phyloP scores from a whole-genome alignment of 768 basidiomycete genomes.

The Tylopilus balloui region DNA sequence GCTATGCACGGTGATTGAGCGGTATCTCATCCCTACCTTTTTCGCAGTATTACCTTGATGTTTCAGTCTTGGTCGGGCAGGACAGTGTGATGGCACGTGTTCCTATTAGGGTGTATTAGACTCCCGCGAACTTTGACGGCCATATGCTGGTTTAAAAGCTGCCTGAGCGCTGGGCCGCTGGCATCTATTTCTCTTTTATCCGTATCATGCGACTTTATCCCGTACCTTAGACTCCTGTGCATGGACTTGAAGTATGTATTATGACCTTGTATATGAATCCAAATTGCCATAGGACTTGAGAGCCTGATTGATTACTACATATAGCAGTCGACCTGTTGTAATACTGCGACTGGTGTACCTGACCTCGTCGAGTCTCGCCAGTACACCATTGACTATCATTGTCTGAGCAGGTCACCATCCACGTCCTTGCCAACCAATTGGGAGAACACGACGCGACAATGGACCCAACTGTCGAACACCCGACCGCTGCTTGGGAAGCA shows the following conservation, averaged over 20 bases:
- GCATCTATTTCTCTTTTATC: not conserved
- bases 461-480: constrained; percentile 55
- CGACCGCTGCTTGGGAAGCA: constrained; percentile 83
- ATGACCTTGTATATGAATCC: not conserved
- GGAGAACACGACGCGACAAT: constrained; percentile 12
- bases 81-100: constrained; percentile 60
- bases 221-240: constrained; percentile 2
- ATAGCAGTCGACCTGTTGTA: not conserved
- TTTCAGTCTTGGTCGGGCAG: constrained; percentile 61
- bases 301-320: not conserved
- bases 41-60: constrained; percentile 65
- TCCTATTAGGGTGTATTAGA: constrained; percentile 53
- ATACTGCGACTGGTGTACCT: not conserved
- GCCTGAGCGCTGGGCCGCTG: too few species aligned
- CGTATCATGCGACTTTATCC: not conserved
- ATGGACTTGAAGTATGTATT: constrained; percentile 4
- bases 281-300: too few species aligned
- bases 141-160: not conserved
- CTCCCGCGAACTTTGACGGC: not conserved
- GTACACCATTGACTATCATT: too few species aligned
- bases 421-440: not conserved
- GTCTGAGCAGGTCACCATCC: not conserved
- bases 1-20: constrained; percentile 6
- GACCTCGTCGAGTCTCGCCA: not conserved
- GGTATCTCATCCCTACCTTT: not conserved